These are phyloP conservation scores for Knoxdaviesia proteae DNA, from an alignment of 2,329 filamentous ascomycete species.

Conservation along the genomic window DNA sequence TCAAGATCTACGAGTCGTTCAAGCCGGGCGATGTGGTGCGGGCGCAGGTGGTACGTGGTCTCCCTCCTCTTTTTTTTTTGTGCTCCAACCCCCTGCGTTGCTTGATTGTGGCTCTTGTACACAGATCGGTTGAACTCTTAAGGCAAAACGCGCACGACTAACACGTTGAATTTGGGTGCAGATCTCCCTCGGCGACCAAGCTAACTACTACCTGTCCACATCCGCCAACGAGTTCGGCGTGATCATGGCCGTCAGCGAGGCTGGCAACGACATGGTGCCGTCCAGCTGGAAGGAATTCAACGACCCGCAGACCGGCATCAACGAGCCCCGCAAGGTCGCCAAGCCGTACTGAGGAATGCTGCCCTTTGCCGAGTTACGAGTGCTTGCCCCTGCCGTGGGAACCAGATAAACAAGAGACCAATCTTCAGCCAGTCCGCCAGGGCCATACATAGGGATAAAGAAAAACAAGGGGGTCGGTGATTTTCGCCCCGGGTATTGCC, in stretches of 20 bases:
- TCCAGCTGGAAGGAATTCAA: constrained; percentile 90
- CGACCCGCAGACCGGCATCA: constrained; percentile 57
- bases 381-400: too few relatives aligned
- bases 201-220: constrained; percentile 87
- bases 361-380: neutral
- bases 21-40: constrained; percentile 81
- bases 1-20: constrained; percentile 79
- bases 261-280: constrained; percentile 77
- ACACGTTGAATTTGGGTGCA: constrained; percentile 10
- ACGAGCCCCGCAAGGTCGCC: constrained; percentile 76
- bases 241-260: constrained; percentile 77
- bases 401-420: too few relatives aligned
- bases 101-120: constrained; percentile 1
- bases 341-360: constrained; percentile 51
- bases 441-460: too few relatives aligned
- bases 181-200: constrained; percentile 83
- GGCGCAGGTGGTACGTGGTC: constrained; percentile 51
- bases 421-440: too few relatives aligned
- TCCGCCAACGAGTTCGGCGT: constrained; percentile 82
- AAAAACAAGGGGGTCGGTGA: too few relatives aligned
- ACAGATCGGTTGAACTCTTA: constrained; percentile 1
- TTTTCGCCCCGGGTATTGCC: too few relatives aligned
- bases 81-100: neutral
- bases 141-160: neutral
- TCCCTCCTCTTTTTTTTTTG: constrained; percentile 1